Conservation (phyloP, 768 basidiomycete genomes). For the Termitomyces sp. region DNA sequence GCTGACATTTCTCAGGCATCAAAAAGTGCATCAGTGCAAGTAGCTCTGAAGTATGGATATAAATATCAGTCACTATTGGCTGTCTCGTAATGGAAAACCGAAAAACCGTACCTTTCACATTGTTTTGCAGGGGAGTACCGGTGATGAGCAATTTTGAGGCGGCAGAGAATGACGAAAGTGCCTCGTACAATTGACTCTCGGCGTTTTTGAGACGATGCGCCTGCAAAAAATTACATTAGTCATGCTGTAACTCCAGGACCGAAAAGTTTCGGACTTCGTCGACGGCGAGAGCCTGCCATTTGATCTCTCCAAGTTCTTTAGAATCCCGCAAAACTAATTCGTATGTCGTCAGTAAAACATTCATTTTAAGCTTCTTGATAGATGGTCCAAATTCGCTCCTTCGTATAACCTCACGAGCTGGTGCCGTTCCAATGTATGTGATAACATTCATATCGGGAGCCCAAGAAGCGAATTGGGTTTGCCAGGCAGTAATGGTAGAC, state of each 20-base stretch:
- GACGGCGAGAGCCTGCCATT: conserved; percentile 95
- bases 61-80: too few species aligned
- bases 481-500: conserved; percentile 98
- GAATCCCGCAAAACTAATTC: conserved; percentile 90
- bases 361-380: conserved; percentile 92
- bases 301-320: conserved; percentile 85
- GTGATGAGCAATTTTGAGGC: conserved; percentile 95
- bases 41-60: conserved; percentile 52
- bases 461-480: conserved; percentile 90
- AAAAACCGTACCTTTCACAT: conserved; percentile 78
- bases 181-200: conserved; percentile 95
- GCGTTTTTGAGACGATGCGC: conserved; percentile 98
- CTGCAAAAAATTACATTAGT: conserved; percentile 32
- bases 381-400: conserved; percentile 86
- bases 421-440: conserved; percentile 89
- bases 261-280: conserved; percentile 63
- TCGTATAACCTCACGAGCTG: conserved; percentile 87
- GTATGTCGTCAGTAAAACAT: conserved; percentile 95
- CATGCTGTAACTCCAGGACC: conserved; percentile 1
- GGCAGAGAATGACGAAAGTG: conserved; percentile 81
- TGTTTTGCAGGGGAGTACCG: conserved; percentile 97
- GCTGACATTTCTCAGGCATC: conserved; percentile 95
- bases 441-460: conserved; percentile 96
- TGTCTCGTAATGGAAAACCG: neutral
- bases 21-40: conserved; percentile 98